Base-by-base conservation (phyloP, 305 asterid genomes). In the Fraxinus velutina region DNA sequence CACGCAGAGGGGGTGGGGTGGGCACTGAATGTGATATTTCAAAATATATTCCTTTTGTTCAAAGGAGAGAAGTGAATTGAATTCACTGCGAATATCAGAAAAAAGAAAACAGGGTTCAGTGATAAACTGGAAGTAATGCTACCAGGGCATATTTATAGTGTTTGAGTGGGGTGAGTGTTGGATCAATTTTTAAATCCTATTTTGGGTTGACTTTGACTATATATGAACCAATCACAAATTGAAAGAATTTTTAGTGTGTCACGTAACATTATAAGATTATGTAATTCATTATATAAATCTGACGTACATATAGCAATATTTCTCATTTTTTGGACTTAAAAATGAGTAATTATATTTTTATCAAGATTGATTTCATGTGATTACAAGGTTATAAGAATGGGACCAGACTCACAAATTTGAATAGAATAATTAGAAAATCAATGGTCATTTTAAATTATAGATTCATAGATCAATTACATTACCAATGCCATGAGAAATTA, bases 61-160 rank as follows among this genome's bases (percentile, higher is more conserved):
- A 32, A 77, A 78, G 21, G 30, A 78, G 15, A 5, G n/a, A 13
- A 34, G 8, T 77, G 81, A 64, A 81, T 68, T 0, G 79, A 77
- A 70, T 75, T 68, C 22, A 13, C 72, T 75, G 12, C 52, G 71
- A 4, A 21, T 37, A 17, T 22, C 37, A 76, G 72, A 30, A 27
- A 10, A 42, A 8, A 42, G 15, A 42, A 34, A 39, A 21, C 60
- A 71, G 72, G 60, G 47, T 82, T 3, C 29, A 80, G 80, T 77
- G 81, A 82, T 78, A 82, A 86, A 79, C 79, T 15, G 77, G 77
- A 80, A 68, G 52, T 82, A 73, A 77, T 75, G 83, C 57, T 8
- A 34, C 78, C 71, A 82, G 84, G 87, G 83, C 52, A 82, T 79
- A 62, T 79, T 84, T 79, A 68, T 83, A 74, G 80, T 70, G 80